Evolutionary conservation across 176 grass and related monocot species (phyloP), one percentile per base, ranked within the genome.

Genomic region (Oryza longistaminata): DNA sequence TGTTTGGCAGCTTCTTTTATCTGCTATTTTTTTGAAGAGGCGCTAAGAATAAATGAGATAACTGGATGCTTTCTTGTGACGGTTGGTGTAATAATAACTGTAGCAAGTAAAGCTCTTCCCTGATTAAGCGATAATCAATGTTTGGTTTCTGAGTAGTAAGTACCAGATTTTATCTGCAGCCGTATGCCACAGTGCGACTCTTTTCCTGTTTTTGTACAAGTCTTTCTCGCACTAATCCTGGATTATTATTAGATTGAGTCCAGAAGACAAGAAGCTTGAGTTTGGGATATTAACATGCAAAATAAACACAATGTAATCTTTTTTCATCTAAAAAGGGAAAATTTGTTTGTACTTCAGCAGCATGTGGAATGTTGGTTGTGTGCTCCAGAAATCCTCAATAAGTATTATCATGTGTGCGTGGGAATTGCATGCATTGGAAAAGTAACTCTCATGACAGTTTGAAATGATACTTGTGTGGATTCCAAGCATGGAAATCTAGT

Each of bases 1-100:
- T 70, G 96, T 99, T 62, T 99, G 93, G 93, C 93, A 99, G 80
- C 90, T 99, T 86, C 11, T 99, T 78, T 80, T 94, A 68, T 99
- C 96, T 77, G 90, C 88, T 89, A 91, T 96, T 74, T 96, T 99
- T 69, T 85, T 99, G 55, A 92, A 91, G 84, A 91, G 93, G 67
- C 90, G 78, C 25, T 99, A 94, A 93, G 79, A 82, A 79, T 89
- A 53, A 99, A 96, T 79, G 83, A 99, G 88, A 86, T 96, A 88
- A 48, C 88, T n/a, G 96, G 96, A 76, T 99, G 96, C 77, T 96
- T 92, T 68, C 82, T 99, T 73, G 96, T 99, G 74, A 79, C 88
- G 27, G 46, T 90, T 85, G 96, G 96, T 83, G 93, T 96, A 22
- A 43, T 96, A 82, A 90, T 96, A 84, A 99, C 96, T 76, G 96